Base-by-base conservation (phyloP, 306 rosid species). In the Cucurbita maxima region DNA sequence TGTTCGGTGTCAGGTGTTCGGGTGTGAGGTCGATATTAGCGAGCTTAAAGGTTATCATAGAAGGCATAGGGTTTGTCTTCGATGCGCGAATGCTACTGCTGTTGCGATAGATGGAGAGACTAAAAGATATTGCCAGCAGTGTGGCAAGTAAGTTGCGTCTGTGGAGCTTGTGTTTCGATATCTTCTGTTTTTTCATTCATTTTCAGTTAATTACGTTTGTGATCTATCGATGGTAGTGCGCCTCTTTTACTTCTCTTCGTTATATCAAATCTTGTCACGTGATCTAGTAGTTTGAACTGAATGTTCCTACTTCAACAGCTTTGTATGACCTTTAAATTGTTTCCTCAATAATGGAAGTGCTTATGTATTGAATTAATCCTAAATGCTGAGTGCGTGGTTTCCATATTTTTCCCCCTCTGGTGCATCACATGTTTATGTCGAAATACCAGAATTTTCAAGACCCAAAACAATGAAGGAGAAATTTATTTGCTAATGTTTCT, bases 51-150 rank as follows among this genome's bases (percentile, higher is more conserved):
- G 97, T 0, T 95, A 95, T 76, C 99, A 95, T 63, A 85, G 88
- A 51, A 71, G 97, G 54, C 99, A 95, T 48, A 76, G 97, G 79
- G 99, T 95, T 36, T 95, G 99, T 74, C 81, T 95, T 38, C 88
- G 83, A 3, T 95, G 99, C 61, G 99, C 99, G 0, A 87, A 85
- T 72, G 96, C 97, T 15, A 4, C 77, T 7, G 81, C 87, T 4
- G 99, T 95, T 11, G 2, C 75, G 34, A 72, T 95, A 58, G 77
- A 88, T 34, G 96, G 91, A 13, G 91, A 89, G 55, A 16, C 79
- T 7, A 91, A 85, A 81, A 84, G 99, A 76, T 95, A 91, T 77
- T 95, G 99, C 62, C 99, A 95, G 74, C 99, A 95, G 91, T 95
- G 99, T 72, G 99, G 99, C 70, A 95, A 95, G 99, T 95, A 77